These are phyloP conservation scores for Backusella sp. DNA, from an alignment of 192 early-diverging fungal species.

Conservation along the genomic window DNA sequence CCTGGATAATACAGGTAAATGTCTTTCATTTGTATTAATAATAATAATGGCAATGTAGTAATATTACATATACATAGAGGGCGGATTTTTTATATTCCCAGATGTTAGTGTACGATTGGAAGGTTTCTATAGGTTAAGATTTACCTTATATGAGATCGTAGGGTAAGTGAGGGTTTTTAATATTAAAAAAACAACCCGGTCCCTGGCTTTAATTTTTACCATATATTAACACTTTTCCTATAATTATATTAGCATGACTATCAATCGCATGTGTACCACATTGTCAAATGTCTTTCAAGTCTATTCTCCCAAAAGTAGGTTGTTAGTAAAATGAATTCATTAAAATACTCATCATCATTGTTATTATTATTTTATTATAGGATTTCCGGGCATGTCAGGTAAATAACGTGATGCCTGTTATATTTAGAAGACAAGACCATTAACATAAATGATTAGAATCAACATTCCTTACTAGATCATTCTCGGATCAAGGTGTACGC, in stretches of 20 bases:
- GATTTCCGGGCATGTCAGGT: conserved; percentile 90
- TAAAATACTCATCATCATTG: not conserved
- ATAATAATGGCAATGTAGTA: not conserved
- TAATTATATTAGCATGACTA: conserved; percentile 44
- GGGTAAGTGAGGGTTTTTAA: conserved; percentile 41
- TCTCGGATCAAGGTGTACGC: conserved; percentile 93
- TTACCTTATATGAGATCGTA: conserved; percentile 87
- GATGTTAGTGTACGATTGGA: conserved; percentile 95
- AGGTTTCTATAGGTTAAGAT: conserved; percentile 78
- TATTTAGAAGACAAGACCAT: not conserved
- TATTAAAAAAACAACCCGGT: not conserved
- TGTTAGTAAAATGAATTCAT: not conserved
- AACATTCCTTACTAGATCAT: conserved; percentile 78
- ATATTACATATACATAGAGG: conserved; percentile 44
- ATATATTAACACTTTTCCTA: conserved; percentile 25
- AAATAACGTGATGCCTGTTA: not conserved
- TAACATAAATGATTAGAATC: conserved; percentile 52
- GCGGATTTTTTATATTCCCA: conserved; percentile 94
- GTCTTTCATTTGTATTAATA: not conserved
- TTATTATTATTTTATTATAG: conserved; percentile 15
- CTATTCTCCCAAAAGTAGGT: conserved; percentile 73
- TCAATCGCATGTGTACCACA: conserved; percentile 67
- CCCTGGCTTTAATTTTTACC: conserved; percentile 1
- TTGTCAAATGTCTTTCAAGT: conserved; percentile 81
- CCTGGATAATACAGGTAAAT: conserved; percentile 61